phyloP scores from a whole-genome alignment of 1,284 basidiomycete species.

The Melampsora larici-populina region DNA sequence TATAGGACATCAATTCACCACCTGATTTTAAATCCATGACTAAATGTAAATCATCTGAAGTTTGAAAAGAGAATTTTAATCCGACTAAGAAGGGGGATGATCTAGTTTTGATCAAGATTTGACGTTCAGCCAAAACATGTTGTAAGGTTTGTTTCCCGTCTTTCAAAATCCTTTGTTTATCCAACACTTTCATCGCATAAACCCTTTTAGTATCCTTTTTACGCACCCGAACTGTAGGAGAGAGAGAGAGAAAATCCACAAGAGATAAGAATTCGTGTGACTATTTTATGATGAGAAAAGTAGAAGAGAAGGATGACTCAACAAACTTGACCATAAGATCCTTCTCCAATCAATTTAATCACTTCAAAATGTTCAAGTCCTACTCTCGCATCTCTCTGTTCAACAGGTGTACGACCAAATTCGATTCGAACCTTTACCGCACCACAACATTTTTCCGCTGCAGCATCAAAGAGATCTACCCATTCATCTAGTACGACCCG shows the following conservation, averaged over 20 bases:
- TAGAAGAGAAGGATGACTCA: constrained; percentile 6
- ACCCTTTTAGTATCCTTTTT: constrained; percentile 56
- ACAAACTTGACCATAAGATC: constrained; percentile 56
- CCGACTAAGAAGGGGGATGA: constrained; percentile 56
- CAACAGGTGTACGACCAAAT: constrained; percentile 7
- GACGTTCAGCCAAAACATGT: constrained; percentile 55
- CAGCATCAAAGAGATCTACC: constrained; percentile 45
- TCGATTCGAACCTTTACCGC: constrained; percentile 22
- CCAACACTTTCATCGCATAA: constrained; percentile 56
- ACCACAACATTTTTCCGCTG: not conserved
- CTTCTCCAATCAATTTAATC: constrained; percentile 55
- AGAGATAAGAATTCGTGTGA: not conserved
- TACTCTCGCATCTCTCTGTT: constrained; percentile 46
- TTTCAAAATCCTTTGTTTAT: constrained; percentile 52
- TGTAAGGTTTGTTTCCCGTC: constrained; percentile 51
- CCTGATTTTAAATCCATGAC: constrained; percentile 57
- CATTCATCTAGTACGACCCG: constrained; percentile 46
- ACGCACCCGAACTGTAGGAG: constrained; percentile 52
- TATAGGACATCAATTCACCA: constrained; percentile 55
- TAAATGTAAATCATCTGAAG: constrained; percentile 54
- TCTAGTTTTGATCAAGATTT: constrained; percentile 55
- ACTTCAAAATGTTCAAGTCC: constrained; percentile 55
- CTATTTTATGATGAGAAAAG: not conserved
- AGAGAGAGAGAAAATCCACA: not conserved
- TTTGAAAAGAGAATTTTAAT: constrained; percentile 56